Base-by-base conservation (phyloP, 2,329 filamentous ascomycete genomes). In the Cytospora paraplurivora region DNA sequence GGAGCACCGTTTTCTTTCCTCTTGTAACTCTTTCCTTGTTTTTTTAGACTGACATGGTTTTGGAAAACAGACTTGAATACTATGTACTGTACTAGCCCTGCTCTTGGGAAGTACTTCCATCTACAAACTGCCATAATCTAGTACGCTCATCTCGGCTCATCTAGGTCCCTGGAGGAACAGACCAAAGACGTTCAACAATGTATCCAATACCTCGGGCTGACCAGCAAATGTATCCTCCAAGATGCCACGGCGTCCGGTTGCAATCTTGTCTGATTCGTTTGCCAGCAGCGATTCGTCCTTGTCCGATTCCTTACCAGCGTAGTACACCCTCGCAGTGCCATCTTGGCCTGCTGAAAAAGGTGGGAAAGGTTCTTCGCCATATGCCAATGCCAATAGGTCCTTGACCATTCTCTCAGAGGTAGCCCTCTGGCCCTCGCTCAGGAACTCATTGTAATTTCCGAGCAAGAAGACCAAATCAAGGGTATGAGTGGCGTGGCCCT, bases 401-500 rank as follows among this genome's bases (percentile, higher is more conserved):
- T 71, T 69, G 0, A 75, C 78, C 66, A 79, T 76, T 10, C 66
- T 64, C 8, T 68, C 68, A 1, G 71, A 74, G 5, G 75, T 69
- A 17, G 66, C 65, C 57, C 69, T 67, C 63, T 79, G 76, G 7
- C 71, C 69, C 1, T 70, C 66, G 0, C 68, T 68, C 50, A 81
- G 54, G 51, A 71, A 74, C 12, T 79, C 73, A 17, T 75, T 76
- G 68, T 75, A 80, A 55, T 81, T 82, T 66, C 81, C 79, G 62
- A 80, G 77, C 33, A 82, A 66, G 56, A 76, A 80, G 0, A 74
- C 75, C 15, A 79, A 67, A 44, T 82, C 80, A 1, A 81, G 72
- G 34, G 80, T 76, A 67, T 82, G 80, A 1, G 71, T 75, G 1
- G 78, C 72, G 37, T 71, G 68, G 2, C 76, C 77, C 63, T 78